These are phyloP conservation scores for Ganoderma leucocontextum DNA, from an alignment of 1,284 basidiomycete genomes.

Conservation along the genomic window DNA sequence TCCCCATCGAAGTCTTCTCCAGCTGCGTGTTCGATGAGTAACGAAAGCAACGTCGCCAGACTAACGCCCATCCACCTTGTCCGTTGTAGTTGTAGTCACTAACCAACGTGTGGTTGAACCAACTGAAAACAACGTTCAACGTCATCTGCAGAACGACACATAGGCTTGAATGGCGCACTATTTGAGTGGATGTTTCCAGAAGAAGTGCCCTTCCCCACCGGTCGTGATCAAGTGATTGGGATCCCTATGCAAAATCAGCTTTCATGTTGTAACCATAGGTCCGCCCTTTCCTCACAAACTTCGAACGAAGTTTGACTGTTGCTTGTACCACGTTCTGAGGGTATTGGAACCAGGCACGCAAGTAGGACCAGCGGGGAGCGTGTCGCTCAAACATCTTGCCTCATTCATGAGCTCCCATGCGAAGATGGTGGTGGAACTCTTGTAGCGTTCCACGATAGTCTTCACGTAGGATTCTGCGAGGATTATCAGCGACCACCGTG, in stretches of 20 bases:
- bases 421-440: slow-evolving; percentile 58
- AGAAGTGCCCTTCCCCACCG: slow-evolving; percentile 67
- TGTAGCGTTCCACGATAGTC: slow-evolving; percentile 63
- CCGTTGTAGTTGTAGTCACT: slow-evolving; percentile 67
- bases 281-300: slow-evolving; percentile 49
- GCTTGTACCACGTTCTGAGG: slow-evolving; percentile 58
- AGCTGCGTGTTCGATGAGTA: slow-evolving; percentile 39
- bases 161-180: slow-evolving; percentile 39
- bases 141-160: neutral
- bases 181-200: slow-evolving; percentile 51
- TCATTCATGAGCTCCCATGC: slow-evolving; percentile 71
- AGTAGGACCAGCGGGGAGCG: slow-evolving; percentile 47
- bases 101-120: slow-evolving; percentile 51
- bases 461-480: slow-evolving; percentile 58
- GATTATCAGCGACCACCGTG: neutral
- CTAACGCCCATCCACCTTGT: slow-evolving; percentile 45
- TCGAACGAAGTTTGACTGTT: slow-evolving; percentile 59
- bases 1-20: slow-evolving; percentile 65
- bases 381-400: slow-evolving; percentile 62
- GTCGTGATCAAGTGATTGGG: slow-evolving; percentile 64
- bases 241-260: slow-evolving; percentile 47
- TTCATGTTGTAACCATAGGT: neutral
- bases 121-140: slow-evolving; percentile 34
- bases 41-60: neutral
- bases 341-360: slow-evolving; percentile 57